A percentile compares a stretch with the other conserved stretches of the same genome.
Evolutionary conservation across 2,329 filamentous ascomycete species (phyloP).

Genomic region (Fusarium tricinctum): DNA sequence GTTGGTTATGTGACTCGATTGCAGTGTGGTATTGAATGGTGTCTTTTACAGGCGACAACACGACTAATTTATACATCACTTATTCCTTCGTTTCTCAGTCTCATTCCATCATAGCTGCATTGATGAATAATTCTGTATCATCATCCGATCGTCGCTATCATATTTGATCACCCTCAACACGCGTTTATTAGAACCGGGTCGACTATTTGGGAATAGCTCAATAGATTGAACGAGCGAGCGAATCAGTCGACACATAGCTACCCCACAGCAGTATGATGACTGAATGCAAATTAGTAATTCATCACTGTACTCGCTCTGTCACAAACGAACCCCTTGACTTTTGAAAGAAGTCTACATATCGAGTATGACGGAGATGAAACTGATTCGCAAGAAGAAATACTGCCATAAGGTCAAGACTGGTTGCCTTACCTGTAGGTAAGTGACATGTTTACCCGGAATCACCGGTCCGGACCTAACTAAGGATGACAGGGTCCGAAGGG

Average conservation of each 20-base stretch:
- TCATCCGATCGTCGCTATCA: neutral
- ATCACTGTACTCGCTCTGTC: neutral
- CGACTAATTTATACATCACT: neutral
- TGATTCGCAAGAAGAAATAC: neutral
- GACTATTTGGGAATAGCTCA: neutral
- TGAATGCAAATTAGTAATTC: neutral
- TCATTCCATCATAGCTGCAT: neutral
- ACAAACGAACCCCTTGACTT: rapidly evolving
- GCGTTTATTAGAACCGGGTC: neutral
- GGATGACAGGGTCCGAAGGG: neutral
- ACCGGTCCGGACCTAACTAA: neutral
- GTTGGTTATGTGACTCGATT: rapidly evolving
- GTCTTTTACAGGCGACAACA: rapidly evolving
- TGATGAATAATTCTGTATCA: rapidly evolving
- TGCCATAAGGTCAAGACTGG: neutral
- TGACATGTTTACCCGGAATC: neutral
- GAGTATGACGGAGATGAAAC: neutral
- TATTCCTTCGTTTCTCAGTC: neutral
- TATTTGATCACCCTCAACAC: no score
- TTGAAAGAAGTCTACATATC: rapidly evolving
- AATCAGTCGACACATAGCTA: rapidly evolving
- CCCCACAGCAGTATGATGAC: neutral
- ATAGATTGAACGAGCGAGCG: neutral
- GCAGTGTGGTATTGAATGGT: neutral
- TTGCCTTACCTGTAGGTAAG: constrained; percentile 7